A percentile compares a stretch with the other conserved stretches of the same genome.
phyloP scores from a whole-genome alignment of 495 filamentous ascomycete genomes.

The Hypoxylon fuscum region DNA sequence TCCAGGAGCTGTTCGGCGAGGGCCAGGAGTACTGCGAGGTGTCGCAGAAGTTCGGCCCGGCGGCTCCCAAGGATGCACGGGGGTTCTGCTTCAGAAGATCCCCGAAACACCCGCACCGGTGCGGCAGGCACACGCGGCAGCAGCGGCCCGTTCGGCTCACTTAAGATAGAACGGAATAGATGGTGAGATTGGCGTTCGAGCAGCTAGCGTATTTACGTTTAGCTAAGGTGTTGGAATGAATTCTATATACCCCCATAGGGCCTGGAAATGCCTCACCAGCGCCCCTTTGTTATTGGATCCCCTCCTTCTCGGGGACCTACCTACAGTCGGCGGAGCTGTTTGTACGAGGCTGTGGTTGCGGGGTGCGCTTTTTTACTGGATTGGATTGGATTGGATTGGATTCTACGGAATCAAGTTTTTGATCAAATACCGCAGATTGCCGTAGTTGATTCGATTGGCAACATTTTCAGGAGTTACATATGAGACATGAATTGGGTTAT shows the following conservation, averaged over 20 bases:
- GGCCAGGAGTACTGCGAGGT: conserved; percentile 60
- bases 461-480: too few relatives aligned
- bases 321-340: not conserved
- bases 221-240: not conserved
- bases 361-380: too few relatives aligned
- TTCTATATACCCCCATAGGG: not conserved
- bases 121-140: conserved; percentile 55
- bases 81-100: conserved; percentile 59
- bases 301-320: not conserved
- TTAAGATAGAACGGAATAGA: conserved; percentile 10
- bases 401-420: too few relatives aligned
- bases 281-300: not conserved
- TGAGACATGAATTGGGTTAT: too few relatives aligned
- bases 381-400: too few relatives aligned
- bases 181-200: not conserved
- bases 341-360: not conserved
- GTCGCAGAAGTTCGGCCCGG: conserved; percentile 58
- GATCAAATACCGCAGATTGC: too few relatives aligned
- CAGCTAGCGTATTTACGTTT: not conserved
- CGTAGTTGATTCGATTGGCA: not conserved
- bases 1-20: conserved; percentile 61
- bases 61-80: conserved; percentile 48
- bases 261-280: not conserved
- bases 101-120: conserved; percentile 56
- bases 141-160: conserved; percentile 38